Conservation (phyloP, 139 green algal species). For the Choricystis sp. region DNA sequence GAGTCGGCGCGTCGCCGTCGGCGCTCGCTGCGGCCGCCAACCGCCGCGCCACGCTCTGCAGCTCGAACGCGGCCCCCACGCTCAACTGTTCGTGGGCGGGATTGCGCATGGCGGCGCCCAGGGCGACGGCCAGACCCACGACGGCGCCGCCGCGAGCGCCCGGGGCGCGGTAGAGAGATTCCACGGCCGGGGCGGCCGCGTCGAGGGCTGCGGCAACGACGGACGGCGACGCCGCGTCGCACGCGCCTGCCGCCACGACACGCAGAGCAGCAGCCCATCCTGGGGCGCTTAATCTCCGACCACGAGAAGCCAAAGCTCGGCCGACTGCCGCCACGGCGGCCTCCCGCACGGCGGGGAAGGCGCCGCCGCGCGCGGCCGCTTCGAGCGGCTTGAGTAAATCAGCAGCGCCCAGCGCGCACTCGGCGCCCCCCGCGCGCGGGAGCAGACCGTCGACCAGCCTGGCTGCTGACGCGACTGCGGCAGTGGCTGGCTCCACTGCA, state of each 20-base stretch:
- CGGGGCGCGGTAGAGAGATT: constrained; percentile 7
- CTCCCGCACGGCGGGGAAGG: neutral
- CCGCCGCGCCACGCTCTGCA: constrained; percentile 8
- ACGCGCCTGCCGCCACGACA: neutral
- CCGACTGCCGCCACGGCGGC: neutral
- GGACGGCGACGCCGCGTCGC: neutral
- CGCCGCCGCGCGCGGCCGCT: too few relatives aligned
- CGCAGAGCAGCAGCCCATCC: neutral
- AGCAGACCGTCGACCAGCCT: neutral
- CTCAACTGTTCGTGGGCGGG: constrained; percentile 12
- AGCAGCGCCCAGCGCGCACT: neutral
- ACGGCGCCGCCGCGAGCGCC: too few relatives aligned
- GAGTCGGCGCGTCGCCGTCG: too few relatives aligned
- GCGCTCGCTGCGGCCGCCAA: constrained; percentile 1
- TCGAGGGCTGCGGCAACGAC: neutral
- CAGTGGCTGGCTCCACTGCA: too few relatives aligned
- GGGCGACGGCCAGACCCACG: constrained; percentile 3
- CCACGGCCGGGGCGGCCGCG: neutral
- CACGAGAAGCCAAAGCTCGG: constrained; percentile 2
- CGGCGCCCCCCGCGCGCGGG: too few relatives aligned
- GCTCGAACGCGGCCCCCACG: constrained; percentile 13
- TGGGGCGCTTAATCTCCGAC: too few relatives aligned
- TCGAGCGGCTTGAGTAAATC: neutral
- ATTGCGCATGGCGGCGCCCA: constrained; percentile 13
- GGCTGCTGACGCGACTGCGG: neutral